Percentiles rank a stretch among this genome's conserved stretches.
These are phyloP conservation scores for Aspergillus taichungensis DNA, from an alignment of 495 filamentous ascomycete species.

Conservation along the genomic window DNA sequence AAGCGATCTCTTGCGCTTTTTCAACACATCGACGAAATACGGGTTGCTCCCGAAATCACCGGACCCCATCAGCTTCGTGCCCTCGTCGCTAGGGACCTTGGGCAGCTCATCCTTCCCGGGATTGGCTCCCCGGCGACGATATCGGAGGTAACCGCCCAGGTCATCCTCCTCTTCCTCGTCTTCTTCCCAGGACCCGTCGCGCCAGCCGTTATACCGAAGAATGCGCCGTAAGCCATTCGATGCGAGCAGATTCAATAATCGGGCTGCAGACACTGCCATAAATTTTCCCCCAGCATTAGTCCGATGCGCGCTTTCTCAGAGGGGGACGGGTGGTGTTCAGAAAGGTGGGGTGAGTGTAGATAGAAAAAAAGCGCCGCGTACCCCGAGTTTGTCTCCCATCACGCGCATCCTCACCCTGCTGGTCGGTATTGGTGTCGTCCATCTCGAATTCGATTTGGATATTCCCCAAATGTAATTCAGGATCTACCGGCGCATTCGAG, in stretches of 20 bases:
- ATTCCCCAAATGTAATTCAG: slow-evolving; percentile 26
- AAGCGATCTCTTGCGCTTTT: slow-evolving; percentile 50
- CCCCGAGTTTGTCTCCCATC: slow-evolving; percentile 19
- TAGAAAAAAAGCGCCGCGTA: slow-evolving; percentile 3
- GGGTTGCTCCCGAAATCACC: slow-evolving; percentile 66
- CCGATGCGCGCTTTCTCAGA: neutral
- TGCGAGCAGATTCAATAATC: slow-evolving; percentile 30
- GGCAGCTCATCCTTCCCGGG: slow-evolving; percentile 48
- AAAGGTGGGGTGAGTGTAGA: neutral
- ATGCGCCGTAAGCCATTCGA: slow-evolving; percentile 30
- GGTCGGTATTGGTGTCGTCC: slow-evolving; percentile 33
- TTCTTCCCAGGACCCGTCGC: slow-evolving; percentile 4
- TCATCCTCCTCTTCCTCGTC: slow-evolving; percentile 24
- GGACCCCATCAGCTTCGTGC: slow-evolving; percentile 66
- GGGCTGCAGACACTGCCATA: slow-evolving; percentile 20
- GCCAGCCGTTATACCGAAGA: slow-evolving; percentile 26
- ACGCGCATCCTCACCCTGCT: slow-evolving; percentile 35
- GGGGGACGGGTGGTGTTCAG: too few relatives aligned
- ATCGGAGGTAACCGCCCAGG: slow-evolving; percentile 13
- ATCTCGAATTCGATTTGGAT: slow-evolving; percentile 42
- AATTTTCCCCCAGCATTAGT: slow-evolving; percentile 2
- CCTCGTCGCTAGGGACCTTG: slow-evolving; percentile 68
- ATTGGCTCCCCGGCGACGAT: slow-evolving; percentile 12
- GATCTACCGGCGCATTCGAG: slow-evolving; percentile 7
- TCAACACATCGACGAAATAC: slow-evolving; percentile 37